phyloP scores from a whole-genome alignment of 768 basidiomycete genomes.

The Tylopilus plumbeoviolaceoides region DNA sequence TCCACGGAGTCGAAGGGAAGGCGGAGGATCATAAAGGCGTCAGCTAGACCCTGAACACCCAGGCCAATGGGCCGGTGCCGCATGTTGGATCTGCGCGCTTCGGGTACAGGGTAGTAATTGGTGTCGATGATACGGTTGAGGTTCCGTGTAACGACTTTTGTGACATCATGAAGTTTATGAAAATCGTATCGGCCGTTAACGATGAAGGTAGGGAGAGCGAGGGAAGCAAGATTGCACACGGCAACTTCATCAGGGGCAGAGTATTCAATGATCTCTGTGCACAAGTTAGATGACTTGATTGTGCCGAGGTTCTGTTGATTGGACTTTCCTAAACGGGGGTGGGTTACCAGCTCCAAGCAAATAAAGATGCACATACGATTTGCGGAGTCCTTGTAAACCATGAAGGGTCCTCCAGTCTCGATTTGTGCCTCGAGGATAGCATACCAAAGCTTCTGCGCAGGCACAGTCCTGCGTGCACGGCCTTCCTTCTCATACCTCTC shows the following conservation, averaged over 20 bases:
- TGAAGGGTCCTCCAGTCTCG: slow-evolving; percentile 98
- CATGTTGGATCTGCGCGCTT: slow-evolving; percentile 91
- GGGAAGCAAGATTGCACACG: slow-evolving; percentile 97
- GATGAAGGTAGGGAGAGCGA: slow-evolving; percentile 92
- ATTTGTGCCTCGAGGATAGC: slow-evolving; percentile 95
- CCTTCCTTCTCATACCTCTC: slow-evolving; percentile 89
- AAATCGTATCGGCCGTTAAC: slow-evolving; percentile 84
- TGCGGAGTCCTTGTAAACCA: slow-evolving; percentile 96
- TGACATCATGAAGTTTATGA: slow-evolving; percentile 88
- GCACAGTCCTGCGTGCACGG: slow-evolving; percentile 74
- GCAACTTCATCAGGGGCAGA: slow-evolving; percentile 96
- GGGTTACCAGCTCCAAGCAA: neutral
- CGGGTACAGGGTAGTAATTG: slow-evolving; percentile 93
- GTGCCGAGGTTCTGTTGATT: slow-evolving; percentile 98
- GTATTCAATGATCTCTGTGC: slow-evolving; percentile 99
- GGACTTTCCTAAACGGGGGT: slow-evolving; percentile 68
- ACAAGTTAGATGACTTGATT: slow-evolving; percentile 98
- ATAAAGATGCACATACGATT: slow-evolving; percentile 57
- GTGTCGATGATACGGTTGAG: slow-evolving; percentile 91
- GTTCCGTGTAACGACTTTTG: slow-evolving; percentile 91
- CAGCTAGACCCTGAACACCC: slow-evolving; percentile 97
- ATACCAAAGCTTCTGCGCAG: slow-evolving; percentile 98
- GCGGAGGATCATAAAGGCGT: slow-evolving; percentile 95
- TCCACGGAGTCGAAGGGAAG: slow-evolving; percentile 91
- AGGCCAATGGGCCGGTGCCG: slow-evolving; percentile 97